Conservation (phyloP, 2,329 filamentous ascomycete species). For the Sphaerulina vaccinii region DNA sequence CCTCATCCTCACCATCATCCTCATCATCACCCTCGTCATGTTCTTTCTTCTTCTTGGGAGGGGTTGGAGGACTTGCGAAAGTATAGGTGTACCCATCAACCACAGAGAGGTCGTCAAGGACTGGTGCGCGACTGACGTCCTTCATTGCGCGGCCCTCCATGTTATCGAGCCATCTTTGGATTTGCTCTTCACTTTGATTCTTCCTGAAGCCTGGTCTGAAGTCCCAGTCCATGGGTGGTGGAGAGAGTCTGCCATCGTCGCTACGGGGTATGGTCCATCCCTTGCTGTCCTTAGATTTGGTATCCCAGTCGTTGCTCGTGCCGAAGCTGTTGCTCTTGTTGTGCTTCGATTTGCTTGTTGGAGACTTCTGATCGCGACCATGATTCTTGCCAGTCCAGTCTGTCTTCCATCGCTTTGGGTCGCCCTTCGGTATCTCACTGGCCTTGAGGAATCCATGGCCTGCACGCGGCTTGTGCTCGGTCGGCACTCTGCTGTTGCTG, state of each 20-base stretch:
- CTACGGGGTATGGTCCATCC: conserved; percentile 23
- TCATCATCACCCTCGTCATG: too few relatives aligned
- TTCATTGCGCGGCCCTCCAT: conserved; percentile 8
- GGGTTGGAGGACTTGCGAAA: conserved; percentile 16
- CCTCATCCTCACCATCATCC: too few relatives aligned
- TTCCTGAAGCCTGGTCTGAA: conserved; percentile 33
- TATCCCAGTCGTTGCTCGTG: not conserved
- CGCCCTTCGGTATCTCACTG: conserved; percentile 21
- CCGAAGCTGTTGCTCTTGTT: not conserved
- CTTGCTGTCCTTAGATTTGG: not conserved
- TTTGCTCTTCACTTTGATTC: conserved; percentile 26
- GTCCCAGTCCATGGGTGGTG: conserved; percentile 50
- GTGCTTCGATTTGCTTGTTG: not conserved
- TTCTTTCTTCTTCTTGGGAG: too few relatives aligned
- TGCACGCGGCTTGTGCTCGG: conserved; percentile 15
- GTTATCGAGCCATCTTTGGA: conserved; percentile 32
- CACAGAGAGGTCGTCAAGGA: conserved; percentile 13
- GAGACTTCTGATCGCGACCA: not conserved
- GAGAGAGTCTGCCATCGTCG: conserved; percentile 45
- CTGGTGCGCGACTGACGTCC: conserved; percentile 6
- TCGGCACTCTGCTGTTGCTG: not conserved
- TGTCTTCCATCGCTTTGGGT: conserved; percentile 23
- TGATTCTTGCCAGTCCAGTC: conserved; percentile 14
- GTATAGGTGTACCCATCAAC: conserved; percentile 22
- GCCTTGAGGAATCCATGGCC: conserved; percentile 3